Base-by-base conservation (phyloP, 768 basidiomycete species). In the Lentinula sp. region DNA sequence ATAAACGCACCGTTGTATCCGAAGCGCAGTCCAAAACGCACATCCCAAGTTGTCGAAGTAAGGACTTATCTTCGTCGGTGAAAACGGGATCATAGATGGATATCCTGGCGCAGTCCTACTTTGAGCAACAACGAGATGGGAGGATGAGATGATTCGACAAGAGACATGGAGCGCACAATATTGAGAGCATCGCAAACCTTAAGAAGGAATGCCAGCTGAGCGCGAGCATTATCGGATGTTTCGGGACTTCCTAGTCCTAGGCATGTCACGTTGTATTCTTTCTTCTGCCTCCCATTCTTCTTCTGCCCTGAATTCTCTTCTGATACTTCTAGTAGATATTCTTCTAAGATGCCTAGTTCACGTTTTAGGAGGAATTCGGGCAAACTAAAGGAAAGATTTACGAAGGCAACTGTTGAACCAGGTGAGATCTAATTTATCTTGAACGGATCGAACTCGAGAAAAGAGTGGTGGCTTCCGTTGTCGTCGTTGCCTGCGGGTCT, bases 221-320 rank as follows among this genome's bases (percentile, higher is more conserved):
- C 57, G 16, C 57, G 57, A 48, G 57, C 57, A 50, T 59, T 59
- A 8, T 59, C 48, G 28, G 57, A 59, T 35, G 57, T 48, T 35
- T 59, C 45, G 4, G 57, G 57, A 45, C 57, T 59, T 48, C 57
- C 57, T 20, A 59, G n/a, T n/a, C 57, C 57, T 13, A 59, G 35
- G 41, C 57, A 59, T 49, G n/a, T 48, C n/a, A 59, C 43, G 5
- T 20, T 42, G 35, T 37, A 54, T 33, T 35, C 28, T 28, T 28
- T 28, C 28, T 28, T 33, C 35, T n/a, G 16, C 16, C 35, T 13
- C 37, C 2, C 20, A 15, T 56, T n/a, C 36, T 56, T n/a, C 36
- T n/a, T 9, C n/a, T 48, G 46, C 2, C 46, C 12, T 48, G 20
- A 18, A 48, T 23, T 48, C 28, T 28, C 28, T 23, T 3, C 46